Evolutionary conservation across 495 filamentous ascomycete species (phyloP).

Genomic region (Hyaloscypha bicolor): DNA sequence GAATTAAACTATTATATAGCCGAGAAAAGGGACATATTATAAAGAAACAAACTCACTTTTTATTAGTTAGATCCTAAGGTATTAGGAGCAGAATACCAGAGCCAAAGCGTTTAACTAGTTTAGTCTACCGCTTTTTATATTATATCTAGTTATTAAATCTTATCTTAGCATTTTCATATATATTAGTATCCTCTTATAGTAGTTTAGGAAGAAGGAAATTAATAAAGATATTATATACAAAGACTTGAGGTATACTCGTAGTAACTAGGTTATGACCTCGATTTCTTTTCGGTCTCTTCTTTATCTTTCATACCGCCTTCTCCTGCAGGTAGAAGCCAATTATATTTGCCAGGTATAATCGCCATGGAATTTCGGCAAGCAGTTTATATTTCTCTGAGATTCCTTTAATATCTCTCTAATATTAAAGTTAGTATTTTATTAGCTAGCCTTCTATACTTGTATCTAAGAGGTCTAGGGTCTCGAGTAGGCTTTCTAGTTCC

Average conservation of each 20-base stretch:
- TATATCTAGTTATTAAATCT: conserved; percentile 17
- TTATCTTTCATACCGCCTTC: conserved; percentile 11
- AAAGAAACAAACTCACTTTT: conserved; percentile 11
- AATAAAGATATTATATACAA: conserved; percentile 14
- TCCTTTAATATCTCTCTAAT: conserved; percentile 11
- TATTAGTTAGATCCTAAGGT: conserved; percentile 11
- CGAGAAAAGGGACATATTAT: neutral
- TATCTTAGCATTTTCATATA: conserved; percentile 10
- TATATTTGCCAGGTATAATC: conserved; percentile 23
- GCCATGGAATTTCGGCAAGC: conserved; percentile 13
- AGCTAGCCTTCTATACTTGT: conserved; percentile 20
- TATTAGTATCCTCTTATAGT: neutral
- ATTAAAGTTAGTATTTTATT: conserved; percentile 20
- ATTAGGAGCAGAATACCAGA: conserved; percentile 10
- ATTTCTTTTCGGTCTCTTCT: conserved; percentile 2
- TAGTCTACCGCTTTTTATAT: conserved; percentile 11
- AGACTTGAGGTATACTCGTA: neutral
- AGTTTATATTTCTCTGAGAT: conserved; percentile 8
- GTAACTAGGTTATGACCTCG: conserved; percentile 1
- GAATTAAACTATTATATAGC: neutral
- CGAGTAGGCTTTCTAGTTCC: too few species aligned
- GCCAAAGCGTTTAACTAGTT: conserved; percentile 14
- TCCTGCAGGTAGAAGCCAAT: conserved; percentile 12
- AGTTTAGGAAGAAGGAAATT: conserved; percentile 16
- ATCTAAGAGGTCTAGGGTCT: too few species aligned